Percentiles rank a stretch among this genome's conserved stretches.
Conservation (phyloP, 192 early-diverging fungal genomes). For the Umbelopsis vinacea region DNA sequence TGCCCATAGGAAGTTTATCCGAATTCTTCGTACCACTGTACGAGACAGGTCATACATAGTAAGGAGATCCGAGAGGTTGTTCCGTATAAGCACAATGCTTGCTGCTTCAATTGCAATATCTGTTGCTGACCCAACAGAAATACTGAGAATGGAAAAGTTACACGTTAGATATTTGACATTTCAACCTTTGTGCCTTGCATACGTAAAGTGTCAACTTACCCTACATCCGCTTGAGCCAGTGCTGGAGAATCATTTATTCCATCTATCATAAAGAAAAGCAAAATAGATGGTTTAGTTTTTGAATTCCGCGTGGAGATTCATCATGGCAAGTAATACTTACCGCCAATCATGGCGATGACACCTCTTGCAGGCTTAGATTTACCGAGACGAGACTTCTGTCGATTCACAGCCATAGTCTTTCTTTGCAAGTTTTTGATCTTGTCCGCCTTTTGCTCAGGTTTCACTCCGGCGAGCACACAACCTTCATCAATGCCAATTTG, state of each 20-base stretch:
- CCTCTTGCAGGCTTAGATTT: conserved; percentile 35
- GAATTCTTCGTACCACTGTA: conserved; percentile 77
- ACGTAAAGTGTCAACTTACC: conserved; percentile 21
- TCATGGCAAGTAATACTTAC: background rate
- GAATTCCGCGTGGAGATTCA: background rate
- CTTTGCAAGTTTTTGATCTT: conserved; percentile 62
- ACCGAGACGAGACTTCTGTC: background rate
- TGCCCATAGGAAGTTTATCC: conserved; percentile 90
- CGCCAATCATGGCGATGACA: conserved; percentile 86
- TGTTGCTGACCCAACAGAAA: conserved; percentile 88
- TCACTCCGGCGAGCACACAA: conserved; percentile 64
- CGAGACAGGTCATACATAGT: conserved; percentile 77
- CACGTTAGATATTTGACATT: background rate
- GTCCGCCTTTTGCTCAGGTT: conserved; percentile 73
- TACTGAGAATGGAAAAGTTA: conserved; percentile 41
- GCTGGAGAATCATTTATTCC: conserved; percentile 97
- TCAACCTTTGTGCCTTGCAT: background rate
- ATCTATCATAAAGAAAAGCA: conserved; percentile 47
- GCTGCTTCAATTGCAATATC: conserved; percentile 93
- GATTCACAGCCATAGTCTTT: conserved; percentile 14
- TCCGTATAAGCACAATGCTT: conserved; percentile 79
- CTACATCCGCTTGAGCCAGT: conserved; percentile 86
- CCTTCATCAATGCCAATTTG: conserved; percentile 66
- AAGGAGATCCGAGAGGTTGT: conserved; percentile 78
- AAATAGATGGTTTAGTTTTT: background rate